Evolutionary conservation across 345 rosid species (phyloP).

Genomic region (Salix exigua): DNA sequence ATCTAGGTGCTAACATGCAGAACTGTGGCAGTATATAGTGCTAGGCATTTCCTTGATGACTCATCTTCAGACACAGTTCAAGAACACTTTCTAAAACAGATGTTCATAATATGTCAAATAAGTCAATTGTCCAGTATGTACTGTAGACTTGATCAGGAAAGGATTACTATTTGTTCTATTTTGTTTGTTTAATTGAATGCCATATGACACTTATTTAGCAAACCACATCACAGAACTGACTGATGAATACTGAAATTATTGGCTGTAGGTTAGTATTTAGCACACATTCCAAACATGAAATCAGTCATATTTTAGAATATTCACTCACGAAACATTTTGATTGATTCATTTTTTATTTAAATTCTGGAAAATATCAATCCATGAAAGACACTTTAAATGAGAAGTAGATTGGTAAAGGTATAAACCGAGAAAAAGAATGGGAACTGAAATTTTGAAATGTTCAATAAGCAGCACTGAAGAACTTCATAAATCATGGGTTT

Average conservation of each 20-base stretch:
- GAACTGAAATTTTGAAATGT: not conserved
- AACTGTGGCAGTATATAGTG: not conserved
- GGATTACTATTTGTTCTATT: not conserved
- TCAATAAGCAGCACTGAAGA: not conserved
- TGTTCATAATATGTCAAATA: not conserved
- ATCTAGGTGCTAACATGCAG: not conserved
- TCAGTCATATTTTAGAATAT: not conserved
- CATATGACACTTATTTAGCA: not conserved
- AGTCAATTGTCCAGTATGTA: not conserved
- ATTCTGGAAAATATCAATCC: not conserved
- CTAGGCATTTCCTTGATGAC: not conserved
- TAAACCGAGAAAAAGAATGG: not conserved
- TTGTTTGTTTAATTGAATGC: not conserved
- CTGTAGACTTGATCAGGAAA: not conserved
- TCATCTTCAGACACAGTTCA: not conserved
- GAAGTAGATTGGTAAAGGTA: not conserved
- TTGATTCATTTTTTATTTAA: not conserved
- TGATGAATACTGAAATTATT: not conserved
- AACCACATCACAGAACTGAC: not conserved
- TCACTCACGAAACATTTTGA: not conserved
- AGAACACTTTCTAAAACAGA: not conserved
- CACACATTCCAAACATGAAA: not conserved
- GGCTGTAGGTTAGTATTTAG: not conserved
- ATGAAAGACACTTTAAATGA: not conserved
- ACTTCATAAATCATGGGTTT: not conserved